Base-by-base conservation (phyloP, 257 asterid species). In the Schizonepeta tenuifolia region DNA sequence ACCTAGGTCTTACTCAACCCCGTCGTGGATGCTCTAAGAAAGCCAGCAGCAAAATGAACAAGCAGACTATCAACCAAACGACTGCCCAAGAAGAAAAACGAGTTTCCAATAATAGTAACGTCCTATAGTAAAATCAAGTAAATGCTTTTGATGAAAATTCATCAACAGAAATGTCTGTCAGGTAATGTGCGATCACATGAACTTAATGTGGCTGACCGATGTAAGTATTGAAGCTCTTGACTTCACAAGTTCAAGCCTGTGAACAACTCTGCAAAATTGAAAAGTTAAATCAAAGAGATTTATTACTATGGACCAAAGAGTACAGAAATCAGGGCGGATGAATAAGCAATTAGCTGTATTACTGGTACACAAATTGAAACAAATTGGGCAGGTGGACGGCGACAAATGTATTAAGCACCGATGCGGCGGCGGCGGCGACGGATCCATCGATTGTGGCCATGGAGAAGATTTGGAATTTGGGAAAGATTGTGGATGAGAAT, bases 171-270 rank as follows among this genome's bases (percentile, higher is more conserved):
- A 33, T 41, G 69, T 49, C 21, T 61, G 46, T 71, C 49, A 47
- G 56, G 71, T 63, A 76, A 70, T 59, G 71, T 28, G 22, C 61
- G 61, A 63, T 50, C 71, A 61, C 47, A 81, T 31, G 73, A 72
- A 61, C 71, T 31, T 69, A 70, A 67, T 61, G 78, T 49, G 28
- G 76, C 97, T 79, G 79, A 93, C 99, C 88, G 97, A 94, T 71
- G 98, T 80, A 75, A 94, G 93, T 54, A 94, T 97, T 66, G 99
- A 92, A 80, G 99, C 99, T 83, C 96, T 89, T 69, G 99, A 94
- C 81, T 90, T 94, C 69, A 96, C 81, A 77, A 94, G 95, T 67
- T 94, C 98, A 50, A 94, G 96, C 74, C 93, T 89, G 80, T 91
- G 98, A 79, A 94, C 97, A 72, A 85, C 83, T 87, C 99, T 93